Conservation (phyloP, 2,329 filamentous ascomycete genomes). For the Exutisphaerella laricina region DNA sequence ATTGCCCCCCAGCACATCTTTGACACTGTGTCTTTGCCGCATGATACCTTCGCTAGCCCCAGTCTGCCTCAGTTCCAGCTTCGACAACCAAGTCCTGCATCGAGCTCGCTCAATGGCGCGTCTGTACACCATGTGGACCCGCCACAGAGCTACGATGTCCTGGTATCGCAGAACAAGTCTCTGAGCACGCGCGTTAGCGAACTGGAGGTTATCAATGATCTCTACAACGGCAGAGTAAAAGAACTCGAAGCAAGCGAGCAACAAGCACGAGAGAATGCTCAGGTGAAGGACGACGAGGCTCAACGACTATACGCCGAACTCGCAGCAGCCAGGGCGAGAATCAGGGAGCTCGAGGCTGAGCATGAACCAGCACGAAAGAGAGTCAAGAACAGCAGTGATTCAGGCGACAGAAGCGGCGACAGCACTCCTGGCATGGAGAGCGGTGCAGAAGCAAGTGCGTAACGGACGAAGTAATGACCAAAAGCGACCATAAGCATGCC, state of each 20-base stretch:
- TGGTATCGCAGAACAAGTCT: conserved; percentile 72
- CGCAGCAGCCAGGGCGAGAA: conserved; percentile 41
- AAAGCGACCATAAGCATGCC: conserved; percentile 7
- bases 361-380: conserved; percentile 20
- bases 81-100: conserved; percentile 54
- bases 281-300: conserved; percentile 54
- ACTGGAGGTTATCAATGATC: conserved; percentile 82
- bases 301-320: conserved; percentile 54
- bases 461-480: conserved; percentile 12
- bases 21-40: conserved; percentile 61
- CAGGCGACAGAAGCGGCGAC: conserved; percentile 11
- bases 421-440: conserved; percentile 7
- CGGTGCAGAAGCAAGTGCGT: conserved; percentile 7
- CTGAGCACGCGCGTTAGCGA: conserved; percentile 95
- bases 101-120: conserved; percentile 51
- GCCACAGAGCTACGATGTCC: conserved; percentile 72
- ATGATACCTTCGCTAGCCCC: conserved; percentile 60
- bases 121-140: conserved; percentile 56
- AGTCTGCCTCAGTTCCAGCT: conserved; percentile 41
- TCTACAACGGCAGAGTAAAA: conserved; percentile 62
- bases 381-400: conserved; percentile 6
- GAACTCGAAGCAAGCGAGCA: conserved; percentile 73
- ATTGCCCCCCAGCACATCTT: conserved; percentile 74
- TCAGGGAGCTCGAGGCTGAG: conserved; percentile 20
- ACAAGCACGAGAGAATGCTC: conserved; percentile 56